Evolutionary conservation across 2,329 filamentous ascomycete species (phyloP), one percentile per base, ranked within the genome.

Genomic region (Ophioceras dolichostomum): DNA sequence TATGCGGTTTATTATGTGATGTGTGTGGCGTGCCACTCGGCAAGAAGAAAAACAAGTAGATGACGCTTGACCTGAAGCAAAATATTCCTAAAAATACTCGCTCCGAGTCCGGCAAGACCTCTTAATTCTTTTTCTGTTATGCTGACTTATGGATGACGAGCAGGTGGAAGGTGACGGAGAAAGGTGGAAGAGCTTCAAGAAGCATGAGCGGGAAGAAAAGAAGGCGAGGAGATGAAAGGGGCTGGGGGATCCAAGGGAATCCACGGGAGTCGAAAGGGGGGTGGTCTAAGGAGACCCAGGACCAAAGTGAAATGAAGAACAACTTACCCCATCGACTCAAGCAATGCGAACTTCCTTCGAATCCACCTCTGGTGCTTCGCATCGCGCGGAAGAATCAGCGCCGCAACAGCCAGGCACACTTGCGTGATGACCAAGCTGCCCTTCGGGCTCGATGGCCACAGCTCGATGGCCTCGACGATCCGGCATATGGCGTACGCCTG

Each of bases 301-400:
- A n/a, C n/a, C n/a, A 4, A 31, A 6, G n/a, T 10, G 20, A 7
- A 18, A 22, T n/a, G 26, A 36, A 10, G 10, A 9, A 4, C 7
- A 32, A 37, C 45, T 39, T 36, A 47, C 46, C 47, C 47, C 41
- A 47, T 40, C 1, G 43, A 42, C 58, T 96, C 89, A 32, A 94
- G 67, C 37, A 73, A 61, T 14, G 85, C 86, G 55, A 94, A 78
- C 56, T 83, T 89, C 47, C 72, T 70, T 42, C 86, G 76, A 44
- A 79, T 70, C 88, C 88, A 96, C 66, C 77, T 76, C 9, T 75
- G 73, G 52, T 93, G 77, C 45, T 67, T 75, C 19, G 64, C 52
- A 42, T 94, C 83, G 44, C 76, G 77, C 0, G 83, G 85, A n/a
- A 95, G 59, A 51, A 91, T 91, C 36, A 94, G 63, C 10, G 75